A percentile compares a stretch with the other conserved stretches of the same genome.
Conservation (phyloP, 176 grass and related monocot species). For the Dactylis glomerata region DNA sequence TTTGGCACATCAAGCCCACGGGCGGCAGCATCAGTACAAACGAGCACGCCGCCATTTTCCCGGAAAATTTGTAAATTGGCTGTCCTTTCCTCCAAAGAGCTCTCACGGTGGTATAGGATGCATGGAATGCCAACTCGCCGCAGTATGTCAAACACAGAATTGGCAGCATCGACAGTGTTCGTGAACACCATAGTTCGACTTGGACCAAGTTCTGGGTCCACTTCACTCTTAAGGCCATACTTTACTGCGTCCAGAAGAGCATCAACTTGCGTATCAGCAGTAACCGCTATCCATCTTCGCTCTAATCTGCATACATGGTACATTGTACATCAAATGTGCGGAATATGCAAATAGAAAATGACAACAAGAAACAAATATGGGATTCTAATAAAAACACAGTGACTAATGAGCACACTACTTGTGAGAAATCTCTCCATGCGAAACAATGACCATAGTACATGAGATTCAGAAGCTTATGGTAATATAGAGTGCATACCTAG, state of each 20-base stretch:
- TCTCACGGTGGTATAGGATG: constrained; percentile 79
- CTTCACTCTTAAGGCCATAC: constrained; percentile 46
- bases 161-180: constrained; percentile 88
- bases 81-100: constrained; percentile 65
- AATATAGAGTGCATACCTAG: constrained; percentile 55
- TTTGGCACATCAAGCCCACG: constrained; percentile 91
- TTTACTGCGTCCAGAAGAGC: constrained; percentile 77
- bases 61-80: constrained; percentile 58
- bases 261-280: constrained; percentile 89
- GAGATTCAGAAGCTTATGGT: constrained; percentile 1
- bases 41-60: constrained; percentile 77
- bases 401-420: background rate
- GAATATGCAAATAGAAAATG: background rate
- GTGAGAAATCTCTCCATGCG: background rate
- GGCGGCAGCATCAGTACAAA: constrained; percentile 97
- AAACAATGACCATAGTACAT: background rate
- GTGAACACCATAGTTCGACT: constrained; percentile 88
- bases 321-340: constrained; percentile 12
- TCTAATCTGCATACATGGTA: constrained; percentile 54
- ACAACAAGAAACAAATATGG: background rate
- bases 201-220: constrained; percentile 36
- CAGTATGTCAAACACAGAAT: constrained; percentile 78
- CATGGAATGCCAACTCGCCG: constrained; percentile 57
- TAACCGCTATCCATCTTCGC: constrained; percentile 86
- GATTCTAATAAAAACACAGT: background rate